Conservation (phyloP, 192 early-diverging fungal genomes). For the Dissophora globulifera region DNA sequence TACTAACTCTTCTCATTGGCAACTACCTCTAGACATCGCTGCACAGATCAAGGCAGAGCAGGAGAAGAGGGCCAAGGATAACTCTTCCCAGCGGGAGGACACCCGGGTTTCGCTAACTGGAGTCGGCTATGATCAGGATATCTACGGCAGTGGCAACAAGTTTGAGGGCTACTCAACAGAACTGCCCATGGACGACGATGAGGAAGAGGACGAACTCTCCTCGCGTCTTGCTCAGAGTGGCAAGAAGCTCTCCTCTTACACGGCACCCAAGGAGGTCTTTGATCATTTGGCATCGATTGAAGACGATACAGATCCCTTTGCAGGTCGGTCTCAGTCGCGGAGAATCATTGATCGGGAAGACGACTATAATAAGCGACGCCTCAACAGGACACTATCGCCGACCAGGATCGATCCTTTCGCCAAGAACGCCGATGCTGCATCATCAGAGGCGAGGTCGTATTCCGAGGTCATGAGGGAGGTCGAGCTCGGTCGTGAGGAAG, state of each 20-base stretch:
- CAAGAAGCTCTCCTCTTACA: slow-evolving; percentile 75
- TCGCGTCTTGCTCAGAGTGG: slow-evolving; percentile 34
- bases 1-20: neutral
- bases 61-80: slow-evolving; percentile 36
- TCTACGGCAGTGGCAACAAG: slow-evolving; percentile 73
- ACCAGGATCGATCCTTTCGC: slow-evolving; percentile 83
- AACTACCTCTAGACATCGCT: slow-evolving; percentile 28
- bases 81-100: slow-evolving; percentile 48
- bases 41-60: slow-evolving; percentile 52
- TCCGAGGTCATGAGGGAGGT: slow-evolving; percentile 87
- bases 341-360: slow-evolving; percentile 86
- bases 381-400: slow-evolving; percentile 83
- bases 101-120: slow-evolving; percentile 56
- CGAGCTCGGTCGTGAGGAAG: slow-evolving; percentile 87
- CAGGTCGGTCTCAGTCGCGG: slow-evolving; percentile 62
- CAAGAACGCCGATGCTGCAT: slow-evolving; percentile 48
- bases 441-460: slow-evolving; percentile 73
- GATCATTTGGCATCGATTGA: slow-evolving; percentile 71
- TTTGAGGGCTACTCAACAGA: slow-evolving; percentile 78
- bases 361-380: slow-evolving; percentile 87
- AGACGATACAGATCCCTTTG: slow-evolving; percentile 73
- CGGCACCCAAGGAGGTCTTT: slow-evolving; percentile 82
- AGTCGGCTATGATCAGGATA: slow-evolving; percentile 75
- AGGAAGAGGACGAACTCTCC: slow-evolving; percentile 62
- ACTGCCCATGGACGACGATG: slow-evolving; percentile 64